These are phyloP conservation scores for Elaeis guineensis DNA, from an alignment of 176 grass and related monocot species.

Conservation along the genomic window DNA sequence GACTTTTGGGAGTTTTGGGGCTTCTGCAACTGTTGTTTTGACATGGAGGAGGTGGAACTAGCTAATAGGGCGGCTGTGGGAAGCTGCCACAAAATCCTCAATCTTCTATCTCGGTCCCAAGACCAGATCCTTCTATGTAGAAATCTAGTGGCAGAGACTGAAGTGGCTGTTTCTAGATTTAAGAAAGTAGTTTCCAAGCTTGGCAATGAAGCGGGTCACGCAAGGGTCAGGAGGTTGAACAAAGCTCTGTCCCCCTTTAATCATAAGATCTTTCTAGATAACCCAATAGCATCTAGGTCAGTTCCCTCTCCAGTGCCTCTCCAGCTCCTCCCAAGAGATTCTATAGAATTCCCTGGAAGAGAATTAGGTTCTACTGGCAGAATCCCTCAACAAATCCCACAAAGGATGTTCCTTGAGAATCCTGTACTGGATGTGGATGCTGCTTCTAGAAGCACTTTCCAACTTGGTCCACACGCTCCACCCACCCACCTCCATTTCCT, in stretches of 20 bases:
- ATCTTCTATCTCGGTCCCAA: conserved; percentile 50
- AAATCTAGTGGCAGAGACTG: conserved; percentile 49
- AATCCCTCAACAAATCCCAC: conserved; percentile 50
- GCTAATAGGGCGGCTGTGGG: conserved; percentile 55
- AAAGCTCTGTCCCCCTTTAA: conserved; percentile 59
- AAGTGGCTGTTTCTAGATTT: conserved; percentile 59
- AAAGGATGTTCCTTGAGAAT: conserved; percentile 51
- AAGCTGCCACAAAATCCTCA: conserved; percentile 68
- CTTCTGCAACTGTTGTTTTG: conserved; percentile 16
- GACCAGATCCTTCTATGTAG: conserved; percentile 39
- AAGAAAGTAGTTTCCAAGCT: conserved; percentile 45
- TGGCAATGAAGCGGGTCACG: conserved; percentile 56
- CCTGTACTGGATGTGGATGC: conserved; percentile 5
- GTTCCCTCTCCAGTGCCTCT: conserved; percentile 33
- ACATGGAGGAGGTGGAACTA: conserved; percentile 69
- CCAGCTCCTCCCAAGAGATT: conserved; percentile 55
- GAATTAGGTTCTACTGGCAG: conserved; percentile 26
- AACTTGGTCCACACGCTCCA: conserved; percentile 25
- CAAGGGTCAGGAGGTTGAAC: conserved; percentile 52
- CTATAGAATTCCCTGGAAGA: conserved; percentile 31
- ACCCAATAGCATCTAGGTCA: neutral
- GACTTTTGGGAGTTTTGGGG: neutral
- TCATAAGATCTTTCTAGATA: conserved; percentile 64
- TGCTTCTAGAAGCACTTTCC: neutral
- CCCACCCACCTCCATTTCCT: conserved; percentile 55